These are phyloP conservation scores for Pseudozyma sp. DNA, from an alignment of 1,284 basidiomycete species.

Conservation along the genomic window DNA sequence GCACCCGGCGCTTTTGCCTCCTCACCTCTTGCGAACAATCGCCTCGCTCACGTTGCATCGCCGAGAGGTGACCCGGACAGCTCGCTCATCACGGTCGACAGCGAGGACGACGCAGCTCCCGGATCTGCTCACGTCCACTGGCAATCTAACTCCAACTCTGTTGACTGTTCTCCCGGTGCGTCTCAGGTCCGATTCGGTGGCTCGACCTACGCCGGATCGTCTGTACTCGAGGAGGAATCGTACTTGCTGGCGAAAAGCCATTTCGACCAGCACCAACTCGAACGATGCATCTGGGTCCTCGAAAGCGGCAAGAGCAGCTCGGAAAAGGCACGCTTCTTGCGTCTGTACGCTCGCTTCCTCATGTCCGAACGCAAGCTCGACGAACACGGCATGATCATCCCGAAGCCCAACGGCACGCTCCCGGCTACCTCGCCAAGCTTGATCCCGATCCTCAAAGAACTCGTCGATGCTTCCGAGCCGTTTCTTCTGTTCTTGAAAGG, in stretches of 20 bases:
- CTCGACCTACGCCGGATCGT: neutral
- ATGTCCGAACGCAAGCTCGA: conserved; percentile 57
- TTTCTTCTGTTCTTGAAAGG: conserved; percentile 67
- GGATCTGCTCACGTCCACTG: conserved; percentile 52
- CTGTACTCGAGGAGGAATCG: conserved; percentile 69
- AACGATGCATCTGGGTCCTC: conserved; percentile 75
- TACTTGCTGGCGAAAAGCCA: conserved; percentile 80
- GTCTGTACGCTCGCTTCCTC: conserved; percentile 84
- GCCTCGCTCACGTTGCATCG: conserved; percentile 13
- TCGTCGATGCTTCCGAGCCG: conserved; percentile 56
- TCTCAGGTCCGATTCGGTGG: conserved; percentile 14
- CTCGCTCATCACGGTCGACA: conserved; percentile 49
- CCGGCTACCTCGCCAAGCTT: conserved; percentile 45
- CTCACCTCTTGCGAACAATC: conserved; percentile 33
- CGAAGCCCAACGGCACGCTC: conserved; percentile 44
- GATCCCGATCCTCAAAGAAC: conserved; percentile 57
- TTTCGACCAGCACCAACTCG: conserved; percentile 83
- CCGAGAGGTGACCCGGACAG: conserved; percentile 33
- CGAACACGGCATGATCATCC: conserved; percentile 57
- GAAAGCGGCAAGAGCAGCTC: conserved; percentile 34
- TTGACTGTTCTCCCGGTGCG: conserved; percentile 37
- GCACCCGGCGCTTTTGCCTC: conserved; percentile 18
- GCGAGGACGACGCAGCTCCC: conserved; percentile 27
- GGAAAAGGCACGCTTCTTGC: conserved; percentile 79
- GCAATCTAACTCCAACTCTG: conserved; percentile 48